These are phyloP conservation scores for Syzygium syzygioides DNA, from an alignment of 441 rosid species.

Conservation along the genomic window DNA sequence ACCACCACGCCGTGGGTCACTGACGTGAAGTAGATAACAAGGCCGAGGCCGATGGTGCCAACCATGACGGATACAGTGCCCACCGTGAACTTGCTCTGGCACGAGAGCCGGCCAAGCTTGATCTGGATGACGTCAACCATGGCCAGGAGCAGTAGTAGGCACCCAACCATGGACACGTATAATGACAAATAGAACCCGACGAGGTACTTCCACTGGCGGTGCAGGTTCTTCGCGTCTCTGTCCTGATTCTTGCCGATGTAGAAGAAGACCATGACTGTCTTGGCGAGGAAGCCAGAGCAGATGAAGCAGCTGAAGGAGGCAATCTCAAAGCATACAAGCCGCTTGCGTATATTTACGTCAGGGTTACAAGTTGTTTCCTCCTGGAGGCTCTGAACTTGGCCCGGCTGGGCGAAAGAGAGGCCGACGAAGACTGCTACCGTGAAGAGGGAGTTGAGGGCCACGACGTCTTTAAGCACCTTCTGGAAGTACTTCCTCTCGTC, in stretches of 20 bases:
- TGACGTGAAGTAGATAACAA: neutral
- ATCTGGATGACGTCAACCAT: slow-evolving; percentile 3
- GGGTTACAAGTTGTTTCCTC: neutral
- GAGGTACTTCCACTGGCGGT: neutral
- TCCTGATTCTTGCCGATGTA: neutral
- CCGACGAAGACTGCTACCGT: neutral
- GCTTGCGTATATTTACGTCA: neutral
- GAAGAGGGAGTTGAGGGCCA: slow-evolving; percentile 7
- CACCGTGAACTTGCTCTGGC: neutral
- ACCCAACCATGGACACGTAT: slow-evolving; percentile 3
- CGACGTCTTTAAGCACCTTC: slow-evolving; percentile 6
- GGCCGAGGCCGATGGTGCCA: neutral
- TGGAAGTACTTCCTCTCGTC: neutral
- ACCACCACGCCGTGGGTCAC: neutral
- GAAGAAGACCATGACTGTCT: slow-evolving; percentile 4
- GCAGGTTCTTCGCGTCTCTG: neutral
- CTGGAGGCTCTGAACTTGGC: slow-evolving; percentile 1
- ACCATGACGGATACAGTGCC: neutral
- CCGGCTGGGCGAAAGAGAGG: slow-evolving; percentile 5
- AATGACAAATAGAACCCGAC: neutral
- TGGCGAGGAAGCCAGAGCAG: slow-evolving; percentile 3
- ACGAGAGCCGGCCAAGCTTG: neutral
- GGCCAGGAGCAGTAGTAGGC: neutral
- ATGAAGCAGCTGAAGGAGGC: slow-evolving; percentile 12
- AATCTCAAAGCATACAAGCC: neutral